phyloP scores from a whole-genome alignment of 2,329 filamentous ascomycete species.

The Phaeosphaeria sp. region DNA sequence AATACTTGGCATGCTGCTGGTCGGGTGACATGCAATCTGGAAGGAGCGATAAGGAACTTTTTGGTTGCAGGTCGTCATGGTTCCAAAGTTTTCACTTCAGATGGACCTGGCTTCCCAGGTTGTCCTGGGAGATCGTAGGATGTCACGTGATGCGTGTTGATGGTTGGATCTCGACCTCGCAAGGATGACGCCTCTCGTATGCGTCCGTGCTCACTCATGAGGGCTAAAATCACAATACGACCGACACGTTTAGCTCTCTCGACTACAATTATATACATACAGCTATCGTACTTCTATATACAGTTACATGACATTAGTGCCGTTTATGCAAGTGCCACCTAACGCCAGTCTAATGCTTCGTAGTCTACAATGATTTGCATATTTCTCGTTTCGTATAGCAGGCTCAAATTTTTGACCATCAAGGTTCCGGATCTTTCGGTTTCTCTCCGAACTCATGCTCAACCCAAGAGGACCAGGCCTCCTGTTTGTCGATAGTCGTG shows the following conservation, averaged over 20 bases:
- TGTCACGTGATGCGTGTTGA: not conserved
- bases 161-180: not conserved
- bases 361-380: slow-evolving; percentile 15
- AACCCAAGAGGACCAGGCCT: slow-evolving; percentile 36
- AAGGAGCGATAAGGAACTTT: slow-evolving; percentile 1
- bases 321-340: not conserved
- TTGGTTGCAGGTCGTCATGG: slow-evolving; percentile 4
- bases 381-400: not conserved
- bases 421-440: slow-evolving; percentile 27
- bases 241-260: not conserved
- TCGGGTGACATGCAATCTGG: slow-evolving; percentile 10
- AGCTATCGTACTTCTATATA: not conserved
- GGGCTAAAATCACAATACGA: not conserved
- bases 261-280: not conserved
- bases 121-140: not conserved
- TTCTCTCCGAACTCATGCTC: slow-evolving; percentile 36
- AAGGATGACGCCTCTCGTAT: not conserved
- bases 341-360: slow-evolving; percentile 17
- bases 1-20: slow-evolving; percentile 4
- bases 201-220: not conserved
- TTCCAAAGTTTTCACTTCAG: not conserved
- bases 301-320: not conserved
- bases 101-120: not conserved
- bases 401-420: not conserved
- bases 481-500: slow-evolving; percentile 10